Conservation (phyloP, 441 rosid species). For the Adansonia madagascariensis region DNA sequence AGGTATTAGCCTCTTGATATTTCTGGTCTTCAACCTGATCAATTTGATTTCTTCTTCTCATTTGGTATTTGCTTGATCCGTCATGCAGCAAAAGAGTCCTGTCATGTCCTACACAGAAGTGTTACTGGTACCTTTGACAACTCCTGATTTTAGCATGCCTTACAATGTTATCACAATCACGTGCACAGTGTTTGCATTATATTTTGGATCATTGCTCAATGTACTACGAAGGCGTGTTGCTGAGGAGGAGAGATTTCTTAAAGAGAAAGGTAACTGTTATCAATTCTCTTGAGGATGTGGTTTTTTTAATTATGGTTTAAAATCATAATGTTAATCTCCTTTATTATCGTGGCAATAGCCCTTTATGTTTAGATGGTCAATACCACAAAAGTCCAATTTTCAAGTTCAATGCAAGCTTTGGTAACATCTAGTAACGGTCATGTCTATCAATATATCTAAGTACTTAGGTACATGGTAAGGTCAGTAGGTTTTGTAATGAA, state of each 20-base stretch:
- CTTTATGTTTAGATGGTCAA: neutral
- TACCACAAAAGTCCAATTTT: conserved; percentile 11
- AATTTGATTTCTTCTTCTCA: neutral
- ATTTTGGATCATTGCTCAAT: conserved; percentile 88
- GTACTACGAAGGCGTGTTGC: conserved; percentile 71
- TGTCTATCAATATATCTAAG: neutral
- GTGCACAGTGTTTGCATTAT: conserved; percentile 87
- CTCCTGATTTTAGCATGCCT: conserved; percentile 99
- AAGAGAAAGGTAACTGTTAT: conserved; percentile 57
- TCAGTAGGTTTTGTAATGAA: neutral
- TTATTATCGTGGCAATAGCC: conserved; percentile 4
- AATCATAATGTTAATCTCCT: neutral
- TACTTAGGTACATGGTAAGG: neutral
- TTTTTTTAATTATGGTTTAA: neutral
- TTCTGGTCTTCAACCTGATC: conserved; percentile 14
- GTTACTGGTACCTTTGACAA: conserved; percentile 84
- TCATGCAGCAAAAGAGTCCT: conserved; percentile 64
- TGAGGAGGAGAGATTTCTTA: conserved; percentile 84
- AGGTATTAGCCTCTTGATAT: conserved; percentile 46
- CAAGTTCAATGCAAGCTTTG: conserved; percentile 15
- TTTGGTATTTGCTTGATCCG: conserved; percentile 27
- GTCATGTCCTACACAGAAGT: conserved; percentile 86
- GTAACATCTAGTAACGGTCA: neutral
- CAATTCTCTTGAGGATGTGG: neutral
- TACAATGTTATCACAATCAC: conserved; percentile 96